Base-by-base conservation (phyloP, 345 rosid genomes). In the Mercurialis annua region DNA sequence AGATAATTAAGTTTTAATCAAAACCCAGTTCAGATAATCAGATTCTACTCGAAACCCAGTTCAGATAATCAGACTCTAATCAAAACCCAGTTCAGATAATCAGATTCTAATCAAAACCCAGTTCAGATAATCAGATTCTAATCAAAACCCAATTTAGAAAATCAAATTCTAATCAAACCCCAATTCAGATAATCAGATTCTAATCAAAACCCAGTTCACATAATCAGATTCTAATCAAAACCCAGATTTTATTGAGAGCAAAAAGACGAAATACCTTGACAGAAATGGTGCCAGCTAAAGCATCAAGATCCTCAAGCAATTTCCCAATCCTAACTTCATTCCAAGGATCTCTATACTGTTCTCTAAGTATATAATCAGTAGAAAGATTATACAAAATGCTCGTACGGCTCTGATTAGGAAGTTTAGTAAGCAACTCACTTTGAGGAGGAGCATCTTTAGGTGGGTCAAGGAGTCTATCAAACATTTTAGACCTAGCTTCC, bases 301-400 rank as follows among this genome's bases (percentile, higher is more conserved):
- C 96, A 81, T 91, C 97, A 71, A 88, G 96, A 68, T 91, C 97
- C 75, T 91, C 96, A 15, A 88, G 91, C 87, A 91, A 74, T 52
- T 85, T 91, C 59, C 96, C 96, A 50, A 91, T 82, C 33, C 97
- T 76, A 69, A 91, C 91, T 80, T 91, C 97, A 77, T 88, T 88
- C 92, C 97, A 88, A 20, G 96, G 92, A 82, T 91, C 96, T 59
- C 92, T 75, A 61, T 91, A 91, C 77, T 88, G 96, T 78, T 91
- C 95, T 21, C 97, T 76, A 53, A 88, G 74, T 5, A 83, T 83
- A 69, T 73, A 81, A 71, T 91, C 96, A 66, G 80, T 64, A 16
- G 96, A 91, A 75, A 91, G 87, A 51, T 71, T 77, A 77, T 89
- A 91, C 33, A 77, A 66, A 55, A 91, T 88, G 42, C 77, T 82